phyloP scores from a whole-genome alignment of 345 rosid species.

The Physaria fendleri region DNA sequence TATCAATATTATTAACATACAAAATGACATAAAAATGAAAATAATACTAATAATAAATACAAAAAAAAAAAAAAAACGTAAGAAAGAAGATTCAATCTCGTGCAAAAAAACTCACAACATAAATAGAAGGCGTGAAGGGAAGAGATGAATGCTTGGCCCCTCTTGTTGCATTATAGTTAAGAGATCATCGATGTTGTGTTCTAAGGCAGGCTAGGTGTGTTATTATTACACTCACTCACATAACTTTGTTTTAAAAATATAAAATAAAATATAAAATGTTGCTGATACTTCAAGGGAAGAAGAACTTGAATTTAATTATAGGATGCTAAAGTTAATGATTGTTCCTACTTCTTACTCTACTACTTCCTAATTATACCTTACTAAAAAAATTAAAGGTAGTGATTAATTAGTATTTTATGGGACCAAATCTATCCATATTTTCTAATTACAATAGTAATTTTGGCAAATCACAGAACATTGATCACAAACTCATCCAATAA shows the following conservation, averaged over 20 bases:
- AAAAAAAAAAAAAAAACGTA: conserved; percentile 19
- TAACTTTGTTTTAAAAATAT: background rate
- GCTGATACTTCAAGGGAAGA: conserved; percentile 35
- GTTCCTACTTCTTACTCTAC: conserved; percentile 7
- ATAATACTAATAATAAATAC: no score
- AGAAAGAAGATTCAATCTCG: conserved; percentile 21
- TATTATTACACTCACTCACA: conserved; percentile 30
- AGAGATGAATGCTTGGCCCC: conserved; percentile 33
- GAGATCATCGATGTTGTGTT: conserved; percentile 20
- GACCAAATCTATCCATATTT: background rate
- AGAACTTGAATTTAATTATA: conserved; percentile 16
- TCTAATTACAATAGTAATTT: background rate
- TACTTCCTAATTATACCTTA: conserved; percentile 23
- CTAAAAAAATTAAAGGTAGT: conserved; percentile 11
- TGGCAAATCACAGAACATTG: background rate
- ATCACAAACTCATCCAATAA: background rate
- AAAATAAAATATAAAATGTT: background rate
- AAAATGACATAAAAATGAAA: background rate
- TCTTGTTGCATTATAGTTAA: conserved; percentile 11
- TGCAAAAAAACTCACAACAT: conserved; percentile 15
- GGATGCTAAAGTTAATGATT: conserved; percentile 24
- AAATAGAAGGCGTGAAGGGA: conserved; percentile 27
- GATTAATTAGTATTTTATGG: conserved; percentile 13
- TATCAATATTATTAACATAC: background rate
- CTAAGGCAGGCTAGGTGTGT: conserved; percentile 11